Base-by-base conservation (phyloP, 495 filamentous ascomycete genomes). In the Neohortaea acidophila region DNA sequence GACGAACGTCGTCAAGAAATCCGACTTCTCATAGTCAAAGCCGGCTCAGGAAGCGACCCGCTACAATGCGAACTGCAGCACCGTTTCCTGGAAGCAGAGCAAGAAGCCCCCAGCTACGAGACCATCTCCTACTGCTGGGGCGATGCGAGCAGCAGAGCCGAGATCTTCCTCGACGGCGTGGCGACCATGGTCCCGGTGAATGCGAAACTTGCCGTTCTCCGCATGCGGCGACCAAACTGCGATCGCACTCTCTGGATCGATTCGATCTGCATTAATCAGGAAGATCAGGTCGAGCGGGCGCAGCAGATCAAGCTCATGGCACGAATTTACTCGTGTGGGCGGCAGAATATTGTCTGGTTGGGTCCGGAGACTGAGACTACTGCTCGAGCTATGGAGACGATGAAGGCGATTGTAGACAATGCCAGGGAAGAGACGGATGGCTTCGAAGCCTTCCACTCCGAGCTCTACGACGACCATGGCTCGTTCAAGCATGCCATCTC, bases 241-340 rank as follows among this genome's bases (percentile, higher is more conserved):
- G 7, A 4, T 20, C 14, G 32, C 3, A 4, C 15, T 3, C 32
- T 55, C 3, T 54, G 45, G 42, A 35, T 41, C 5, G 49, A 52
- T 22, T 38, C 38, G 0, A 28, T 54, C 21, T 54, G 52, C 38
- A 55, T 55, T 27, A 50, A 55, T 23, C 52, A 55, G 28, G 26
- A 26, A 8, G 43, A 55, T 17, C 25, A 32, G 2, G 18, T 19
- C 10, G 52, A 55, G 36, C 47, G 43, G 12, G 35, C 31, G 3
- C 27, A 22, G 1, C 27, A 49, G 12, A 49, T 55, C 15, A 22
- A 22, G 28, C 33, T 49, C n/a, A 52, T 55, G 49, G 28, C 29
- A 2, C 5, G 36, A 2, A 52, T 55, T 28, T 55, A 41, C 44
- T 14, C 17, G 9, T 4, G 5, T 5, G 19, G 17, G 8, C 4